A percentile compares a stretch with the other conserved stretches of the same genome.
These are phyloP conservation scores for Ogataea haglerorum DNA, from an alignment of 805 yeast genomes.

Conservation along the genomic window DNA sequence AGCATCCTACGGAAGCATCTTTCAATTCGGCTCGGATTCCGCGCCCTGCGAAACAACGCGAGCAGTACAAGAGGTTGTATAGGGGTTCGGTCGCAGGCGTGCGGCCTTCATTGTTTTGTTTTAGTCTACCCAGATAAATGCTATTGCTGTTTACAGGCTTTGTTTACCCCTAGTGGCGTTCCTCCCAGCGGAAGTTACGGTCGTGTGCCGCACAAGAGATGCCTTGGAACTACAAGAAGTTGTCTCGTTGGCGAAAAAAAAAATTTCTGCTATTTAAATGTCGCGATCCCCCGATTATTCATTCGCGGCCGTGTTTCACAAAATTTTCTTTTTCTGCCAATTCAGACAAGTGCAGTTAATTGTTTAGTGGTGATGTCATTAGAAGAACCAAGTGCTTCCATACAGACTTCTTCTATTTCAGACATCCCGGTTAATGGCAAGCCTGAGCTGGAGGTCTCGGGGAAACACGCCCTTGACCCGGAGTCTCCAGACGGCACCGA, in stretches of 20 bases:
- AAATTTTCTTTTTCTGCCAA: conserved; percentile 19
- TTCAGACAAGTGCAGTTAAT: conserved; percentile 10
- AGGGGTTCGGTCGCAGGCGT: not conserved
- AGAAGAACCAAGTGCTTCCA: conserved; percentile 23
- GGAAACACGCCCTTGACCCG: conserved; percentile 13
- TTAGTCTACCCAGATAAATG: not conserved
- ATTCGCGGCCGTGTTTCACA: conserved; percentile 9
- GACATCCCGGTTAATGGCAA: conserved; percentile 14
- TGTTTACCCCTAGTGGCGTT: conserved; percentile 9
- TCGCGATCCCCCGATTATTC: conserved; percentile 23
- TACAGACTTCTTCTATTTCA: conserved; percentile 13
- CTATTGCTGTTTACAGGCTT: not conserved
- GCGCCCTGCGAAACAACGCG: not conserved
- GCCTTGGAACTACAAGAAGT: not conserved
- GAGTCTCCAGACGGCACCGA: conserved; percentile 9
- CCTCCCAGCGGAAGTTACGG: not conserved
- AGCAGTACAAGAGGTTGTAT: not conserved
- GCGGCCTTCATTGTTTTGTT: not conserved
- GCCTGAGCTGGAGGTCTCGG: conserved; percentile 8
- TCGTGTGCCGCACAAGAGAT: conserved; percentile 1
- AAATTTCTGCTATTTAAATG: conserved; percentile 23
- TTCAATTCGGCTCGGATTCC: not conserved
- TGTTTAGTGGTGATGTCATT: conserved; percentile 27
- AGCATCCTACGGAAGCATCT: not conserved
- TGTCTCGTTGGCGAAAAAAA: conserved; percentile 13